Evolutionary conservation across 768 basidiomycete species (phyloP), one percentile per base, ranked within the genome.

Genomic region (Xerocomellus intermedius): DNA sequence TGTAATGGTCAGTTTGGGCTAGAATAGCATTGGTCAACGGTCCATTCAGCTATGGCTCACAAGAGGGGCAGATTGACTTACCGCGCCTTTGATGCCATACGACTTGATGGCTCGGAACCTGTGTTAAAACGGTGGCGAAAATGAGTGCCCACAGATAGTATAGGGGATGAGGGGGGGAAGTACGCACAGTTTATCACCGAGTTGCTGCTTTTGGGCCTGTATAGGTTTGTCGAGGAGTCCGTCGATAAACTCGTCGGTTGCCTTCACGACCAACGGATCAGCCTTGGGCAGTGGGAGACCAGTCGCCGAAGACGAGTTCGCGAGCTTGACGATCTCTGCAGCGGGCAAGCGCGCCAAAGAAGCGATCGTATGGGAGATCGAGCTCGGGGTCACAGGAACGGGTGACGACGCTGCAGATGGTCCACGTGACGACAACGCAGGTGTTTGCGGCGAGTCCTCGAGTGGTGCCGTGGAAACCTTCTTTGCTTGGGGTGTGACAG

Each of bases 1-100:
- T 5, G 81, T 75, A 62, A 97, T 91, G 1, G 93, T 94, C 58
- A 92, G 74, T 68, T 94, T 94, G 47, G 91, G 89, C 84, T 90
- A 61, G 35, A 59, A 49, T 44, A 50, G 21, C 21, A 30, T 44
- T 37, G 28, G 8, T 54, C 43, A 57, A 59, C 35, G 53, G 24
- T 21, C 10, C 36, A 17, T 54, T 16, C 14, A 47, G 48, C 16
- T 12, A 48, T 32, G 21, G 21, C 14, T 42, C 30, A 24, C 22
- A 4, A 42, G 26, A 16, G 30, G 19, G 33, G 17, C 12, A 52
- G 32, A 24, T 2, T 5, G 16, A 80, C 84, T 60, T 65, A 89
- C 89, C 54, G 90, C 87, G 42, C 80, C 79, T 67, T 91, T 94
- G 65, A 97, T 79, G 24, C 92, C 91, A 64, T 88, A 86, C 9